Percentiles rank a stretch among this genome's conserved stretches.
Evolutionary conservation across 768 basidiomycete species (phyloP).

Genomic region (Hericium rajendrae): DNA sequence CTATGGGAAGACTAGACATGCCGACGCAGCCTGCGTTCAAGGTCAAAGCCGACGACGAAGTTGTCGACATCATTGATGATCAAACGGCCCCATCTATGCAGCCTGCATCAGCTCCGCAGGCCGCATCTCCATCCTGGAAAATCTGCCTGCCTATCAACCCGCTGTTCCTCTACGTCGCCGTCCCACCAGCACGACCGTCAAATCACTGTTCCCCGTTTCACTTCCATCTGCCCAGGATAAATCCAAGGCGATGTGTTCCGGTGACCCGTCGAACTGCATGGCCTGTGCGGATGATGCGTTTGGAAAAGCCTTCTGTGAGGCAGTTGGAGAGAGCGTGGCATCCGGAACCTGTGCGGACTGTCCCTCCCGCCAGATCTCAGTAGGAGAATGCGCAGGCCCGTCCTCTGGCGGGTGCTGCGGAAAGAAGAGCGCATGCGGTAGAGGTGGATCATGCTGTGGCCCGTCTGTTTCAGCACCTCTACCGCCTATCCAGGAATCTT

Average conservation of each 20-base stretch:
- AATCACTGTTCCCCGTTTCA: slow-evolving; percentile 45
- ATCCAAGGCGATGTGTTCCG: slow-evolving; percentile 50
- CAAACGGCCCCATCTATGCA: slow-evolving; percentile 9
- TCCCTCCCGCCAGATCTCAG: slow-evolving; percentile 26
- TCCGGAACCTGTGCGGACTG: slow-evolving; percentile 48
- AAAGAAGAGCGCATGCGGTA: not conserved
- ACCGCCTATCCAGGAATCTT: slow-evolving; percentile 9
- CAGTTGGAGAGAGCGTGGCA: slow-evolving; percentile 54
- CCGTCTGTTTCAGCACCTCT: slow-evolving; percentile 25
- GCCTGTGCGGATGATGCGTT: slow-evolving; percentile 83
- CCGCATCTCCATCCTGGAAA: slow-evolving; percentile 52
- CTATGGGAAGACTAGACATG: slow-evolving; percentile 18
- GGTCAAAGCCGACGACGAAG: slow-evolving; percentile 18
- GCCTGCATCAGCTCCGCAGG: slow-evolving; percentile 14
- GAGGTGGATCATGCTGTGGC: not conserved
- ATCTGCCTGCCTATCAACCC: slow-evolving; percentile 71
- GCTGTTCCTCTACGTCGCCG: slow-evolving; percentile 72
- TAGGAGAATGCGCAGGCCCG: slow-evolving; percentile 13
- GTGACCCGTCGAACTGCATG: slow-evolving; percentile 77
- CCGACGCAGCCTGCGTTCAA: slow-evolving; percentile 16
- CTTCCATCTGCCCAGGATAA: slow-evolving; percentile 20
- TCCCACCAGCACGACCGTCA: slow-evolving; percentile 25
- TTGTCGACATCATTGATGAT: slow-evolving; percentile 5
- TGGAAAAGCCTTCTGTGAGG: slow-evolving; percentile 80
- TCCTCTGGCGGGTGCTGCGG: not conserved